Conservation (phyloP, 164 flowering plant species). For the Tinospora cordifolia region DNA sequence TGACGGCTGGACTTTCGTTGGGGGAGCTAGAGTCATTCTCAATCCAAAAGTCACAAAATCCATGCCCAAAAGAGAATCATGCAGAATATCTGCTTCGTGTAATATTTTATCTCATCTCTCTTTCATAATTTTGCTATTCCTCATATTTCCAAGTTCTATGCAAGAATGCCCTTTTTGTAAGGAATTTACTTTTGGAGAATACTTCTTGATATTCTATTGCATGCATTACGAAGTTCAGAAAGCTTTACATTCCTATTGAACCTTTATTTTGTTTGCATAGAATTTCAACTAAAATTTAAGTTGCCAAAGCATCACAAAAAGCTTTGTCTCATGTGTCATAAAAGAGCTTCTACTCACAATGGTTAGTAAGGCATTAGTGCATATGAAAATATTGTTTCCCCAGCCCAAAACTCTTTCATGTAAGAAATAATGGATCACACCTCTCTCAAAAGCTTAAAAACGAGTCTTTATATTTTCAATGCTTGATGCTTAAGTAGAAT, state of each 20-base stretch:
- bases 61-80: conserved; percentile 16
- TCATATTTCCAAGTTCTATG: neutral
- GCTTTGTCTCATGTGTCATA: neutral
- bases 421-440: neutral
- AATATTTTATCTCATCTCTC: conserved; percentile 12
- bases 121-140: neutral
- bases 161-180: neutral
- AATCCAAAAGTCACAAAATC: conserved; percentile 25
- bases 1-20: conserved; percentile 35
- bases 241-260: neutral
- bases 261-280: neutral
- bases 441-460: neutral
- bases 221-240: neutral
- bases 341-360: neutral
- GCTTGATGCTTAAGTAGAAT: too few species aligned
- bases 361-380: neutral
- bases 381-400: neutral
- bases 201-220: neutral
- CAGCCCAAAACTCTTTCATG: neutral
- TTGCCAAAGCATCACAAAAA: neutral
- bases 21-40: conserved; percentile 34
- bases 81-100: conserved; percentile 46
- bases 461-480: too few species aligned
- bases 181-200: neutral
- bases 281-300: neutral